Evolutionary conservation across 371 early-diverging fungal species (phyloP), one percentile per base, ranked within the genome.

Genomic region (Mortierella sp.): DNA sequence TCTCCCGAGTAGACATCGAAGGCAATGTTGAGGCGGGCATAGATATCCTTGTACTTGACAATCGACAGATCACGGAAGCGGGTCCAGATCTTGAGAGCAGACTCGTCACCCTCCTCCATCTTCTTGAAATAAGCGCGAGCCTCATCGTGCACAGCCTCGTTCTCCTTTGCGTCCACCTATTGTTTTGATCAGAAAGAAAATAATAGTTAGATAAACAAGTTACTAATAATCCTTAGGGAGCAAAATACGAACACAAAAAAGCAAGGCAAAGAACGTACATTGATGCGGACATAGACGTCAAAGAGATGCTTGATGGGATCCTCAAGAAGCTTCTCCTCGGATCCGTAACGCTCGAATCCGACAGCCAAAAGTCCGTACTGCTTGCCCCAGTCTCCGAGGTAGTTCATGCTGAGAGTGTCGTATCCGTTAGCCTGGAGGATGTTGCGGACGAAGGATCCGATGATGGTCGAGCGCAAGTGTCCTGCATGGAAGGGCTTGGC

Each of bases 381-480:
- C 88, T 99, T 99, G 71, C 99, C 99, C 99, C 99, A 99, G 90
- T 99, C 99, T 54, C 99, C 99, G 44, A 99, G 92, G 90, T 99
- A 99, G 91, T 99, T 99, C 87, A 99, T 97, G 29, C 96, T 92
- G 58, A 96, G 89, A 4, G 95, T 94, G 21, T 95, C 92, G 89
- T 96, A 98, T 12, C 99, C 99, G 85, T 95, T 93, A 35, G 96
- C 96, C 77, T 93, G 91, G 88, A 96, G 93, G 16, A 97, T 92
- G 54, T 97, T 95, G 80, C 91, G 90, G 44, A 99, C 91, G 91
- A 99, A 99, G 88, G 97, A 98, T 51, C 99, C 99, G 77, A 99
- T 94, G 81, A 99, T 98, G 5, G 99, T 99, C 77, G 98, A 97
- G 72, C 99, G 94, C 89, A 99, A 91, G 89, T 99, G 99, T 4